These are phyloP conservation scores for Penicillium fuscoglaucum DNA, from an alignment of 2,329 filamentous ascomycete species.

Conservation along the genomic window DNA sequence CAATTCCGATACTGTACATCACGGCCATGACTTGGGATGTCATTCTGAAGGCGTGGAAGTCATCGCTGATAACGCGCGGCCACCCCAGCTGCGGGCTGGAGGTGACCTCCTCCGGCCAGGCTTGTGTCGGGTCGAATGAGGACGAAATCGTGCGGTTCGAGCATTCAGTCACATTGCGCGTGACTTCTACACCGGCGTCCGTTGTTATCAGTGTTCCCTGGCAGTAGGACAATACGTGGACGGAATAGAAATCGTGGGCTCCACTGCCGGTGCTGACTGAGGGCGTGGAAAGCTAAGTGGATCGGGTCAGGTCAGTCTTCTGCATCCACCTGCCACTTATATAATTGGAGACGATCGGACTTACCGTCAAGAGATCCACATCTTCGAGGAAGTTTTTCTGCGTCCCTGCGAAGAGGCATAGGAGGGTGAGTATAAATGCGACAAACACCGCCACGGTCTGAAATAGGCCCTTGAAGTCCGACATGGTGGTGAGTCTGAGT, in stretches of 20 bases:
- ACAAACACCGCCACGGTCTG: conserved; percentile 53
- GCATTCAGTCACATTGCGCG: conserved; percentile 56
- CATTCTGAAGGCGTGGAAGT: conserved; percentile 52
- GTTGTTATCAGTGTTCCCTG: conserved; percentile 45
- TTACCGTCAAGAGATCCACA: conserved; percentile 58
- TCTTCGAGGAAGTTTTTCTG: conserved; percentile 58
- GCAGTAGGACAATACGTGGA: conserved; percentile 63
- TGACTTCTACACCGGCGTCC: conserved; percentile 38
- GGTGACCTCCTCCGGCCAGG: conserved; percentile 52
- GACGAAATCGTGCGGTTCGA: conserved; percentile 55
- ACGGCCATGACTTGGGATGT: conserved; percentile 57
- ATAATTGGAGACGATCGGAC: conserved; percentile 15
- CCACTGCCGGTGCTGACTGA: conserved; percentile 50
- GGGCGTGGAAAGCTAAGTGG: conserved; percentile 38
- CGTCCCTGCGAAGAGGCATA: conserved; percentile 63
- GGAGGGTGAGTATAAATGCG: conserved; percentile 59
- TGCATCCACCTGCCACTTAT: background rate
- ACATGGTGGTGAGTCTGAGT: conserved; percentile 5
- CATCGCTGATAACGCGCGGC: conserved; percentile 57
- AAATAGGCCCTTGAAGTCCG: conserved; percentile 38
- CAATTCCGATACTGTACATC: conserved; percentile 60
- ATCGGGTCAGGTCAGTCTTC: conserved; percentile 35
- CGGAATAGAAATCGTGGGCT: conserved; percentile 61
- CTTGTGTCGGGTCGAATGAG: conserved; percentile 56
- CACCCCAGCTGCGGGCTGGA: conserved; percentile 54